Conservation (phyloP, 768 basidiomycete species). For the Tylopilus plumbeoviolaceoides region DNA sequence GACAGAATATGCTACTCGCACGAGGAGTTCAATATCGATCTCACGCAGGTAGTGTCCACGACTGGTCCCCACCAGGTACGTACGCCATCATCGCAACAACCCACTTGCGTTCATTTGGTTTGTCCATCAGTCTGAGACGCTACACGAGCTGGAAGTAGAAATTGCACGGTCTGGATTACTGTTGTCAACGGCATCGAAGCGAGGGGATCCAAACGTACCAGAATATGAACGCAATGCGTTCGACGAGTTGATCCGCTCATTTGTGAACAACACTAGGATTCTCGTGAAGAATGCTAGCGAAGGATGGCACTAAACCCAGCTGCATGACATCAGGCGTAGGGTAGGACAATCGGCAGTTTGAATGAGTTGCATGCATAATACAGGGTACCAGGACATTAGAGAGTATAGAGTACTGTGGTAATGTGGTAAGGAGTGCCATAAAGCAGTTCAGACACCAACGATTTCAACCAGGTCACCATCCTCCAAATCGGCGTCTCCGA, state of each 20-base stretch:
- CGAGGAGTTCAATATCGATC: slow-evolving; percentile 88
- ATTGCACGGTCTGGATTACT: slow-evolving; percentile 68
- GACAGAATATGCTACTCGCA: slow-evolving; percentile 92
- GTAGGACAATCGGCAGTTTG: not conserved
- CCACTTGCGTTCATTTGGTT: not conserved
- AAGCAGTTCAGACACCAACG: slow-evolving; percentile 44
- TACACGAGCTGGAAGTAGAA: slow-evolving; percentile 92
- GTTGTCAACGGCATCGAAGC: slow-evolving; percentile 64
- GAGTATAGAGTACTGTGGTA: slow-evolving; percentile 6
- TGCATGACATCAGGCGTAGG: not conserved
- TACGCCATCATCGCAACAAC: slow-evolving; percentile 7
- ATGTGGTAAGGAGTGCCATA: not conserved
- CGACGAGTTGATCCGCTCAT: slow-evolving; percentile 87
- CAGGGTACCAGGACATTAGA: slow-evolving; percentile 13
- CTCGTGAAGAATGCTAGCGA: slow-evolving; percentile 71
- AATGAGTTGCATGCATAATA: not conserved
- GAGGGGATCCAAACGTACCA: slow-evolving; percentile 53
- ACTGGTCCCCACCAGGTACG: slow-evolving; percentile 47
- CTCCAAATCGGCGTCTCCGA: slow-evolving; percentile 67
- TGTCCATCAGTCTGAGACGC: slow-evolving; percentile 45
- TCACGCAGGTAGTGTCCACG: slow-evolving; percentile 82
- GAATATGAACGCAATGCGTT: slow-evolving; percentile 73
- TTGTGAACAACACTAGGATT: slow-evolving; percentile 91
- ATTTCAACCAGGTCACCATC: slow-evolving; percentile 81
- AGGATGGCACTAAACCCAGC: slow-evolving; percentile 35